A percentile compares a stretch with the other conserved stretches of the same genome.
These are phyloP conservation scores for Stropharia rugosoannulata DNA, from an alignment of 768 basidiomycete genomes.

Conservation along the genomic window DNA sequence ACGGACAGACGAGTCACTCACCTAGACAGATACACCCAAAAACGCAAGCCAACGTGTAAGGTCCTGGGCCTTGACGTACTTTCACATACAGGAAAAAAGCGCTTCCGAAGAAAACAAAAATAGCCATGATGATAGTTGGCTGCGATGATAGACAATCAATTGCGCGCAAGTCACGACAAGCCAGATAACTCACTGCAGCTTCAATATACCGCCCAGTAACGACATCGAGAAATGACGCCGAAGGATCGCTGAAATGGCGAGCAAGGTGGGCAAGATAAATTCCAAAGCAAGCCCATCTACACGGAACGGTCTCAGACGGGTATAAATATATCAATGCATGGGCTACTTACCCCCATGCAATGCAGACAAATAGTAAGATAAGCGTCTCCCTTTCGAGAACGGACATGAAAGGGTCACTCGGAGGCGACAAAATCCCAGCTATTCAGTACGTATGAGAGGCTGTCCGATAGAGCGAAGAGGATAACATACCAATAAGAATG, in stretches of 20 bases:
- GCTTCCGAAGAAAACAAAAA: slow-evolving; percentile 66
- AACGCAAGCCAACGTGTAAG: slow-evolving; percentile 53
- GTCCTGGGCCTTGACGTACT: slow-evolving; percentile 61
- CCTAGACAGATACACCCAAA: slow-evolving; percentile 63
- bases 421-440: slow-evolving; percentile 69
- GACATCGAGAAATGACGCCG: slow-evolving; percentile 36
- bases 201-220: slow-evolving; percentile 60
- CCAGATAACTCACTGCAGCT: slow-evolving; percentile 28
- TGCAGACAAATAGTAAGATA: slow-evolving; percentile 45
- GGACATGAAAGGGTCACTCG: slow-evolving; percentile 64
- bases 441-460: background rate
- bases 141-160: slow-evolving; percentile 18
- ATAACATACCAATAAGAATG: slow-evolving; percentile 53
- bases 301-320: slow-evolving; percentile 3
- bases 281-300: slow-evolving; percentile 67
- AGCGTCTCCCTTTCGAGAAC: slow-evolving; percentile 65
- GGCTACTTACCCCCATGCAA: slow-evolving; percentile 61
- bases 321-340: background rate
- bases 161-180: background rate
- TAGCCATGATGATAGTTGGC: slow-evolving; percentile 57
- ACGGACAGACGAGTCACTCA: slow-evolving; percentile 20
- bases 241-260: slow-evolving; percentile 40
- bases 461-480: background rate
- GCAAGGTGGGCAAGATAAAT: slow-evolving; percentile 61
- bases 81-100: slow-evolving; percentile 57